Percentiles rank a stretch among this genome's conserved stretches.
Conservation (phyloP, 2,329 filamentous ascomycete genomes). For the Aspergillus spinulosporus region DNA sequence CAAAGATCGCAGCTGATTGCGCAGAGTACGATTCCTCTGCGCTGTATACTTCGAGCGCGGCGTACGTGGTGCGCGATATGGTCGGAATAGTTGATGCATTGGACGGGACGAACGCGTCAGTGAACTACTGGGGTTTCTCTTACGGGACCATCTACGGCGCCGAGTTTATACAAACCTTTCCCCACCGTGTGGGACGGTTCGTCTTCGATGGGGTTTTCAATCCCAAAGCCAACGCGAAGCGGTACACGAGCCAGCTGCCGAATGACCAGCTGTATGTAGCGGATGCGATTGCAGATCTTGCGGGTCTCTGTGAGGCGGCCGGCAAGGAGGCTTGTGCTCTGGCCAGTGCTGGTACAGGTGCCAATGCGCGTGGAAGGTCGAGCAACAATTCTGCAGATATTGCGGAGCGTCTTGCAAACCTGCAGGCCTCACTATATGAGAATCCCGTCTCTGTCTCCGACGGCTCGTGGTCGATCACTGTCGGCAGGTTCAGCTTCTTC, state of each 20-base stretch:
- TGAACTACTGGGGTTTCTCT: conserved; percentile 15
- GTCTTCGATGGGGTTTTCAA: conserved; percentile 9
- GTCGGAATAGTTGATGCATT: conserved; percentile 8
- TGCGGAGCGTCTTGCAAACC: background rate
- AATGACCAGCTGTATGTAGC: conserved; percentile 6
- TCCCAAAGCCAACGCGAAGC: background rate
- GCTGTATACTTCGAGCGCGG: conserved; percentile 9
- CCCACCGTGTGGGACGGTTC: background rate
- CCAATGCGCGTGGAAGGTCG: too few species aligned
- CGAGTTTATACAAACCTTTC: conserved; percentile 14
- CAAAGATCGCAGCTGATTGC: background rate
- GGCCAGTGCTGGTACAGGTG: too few species aligned
- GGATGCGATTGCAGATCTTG: background rate
- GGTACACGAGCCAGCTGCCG: conserved; percentile 8
- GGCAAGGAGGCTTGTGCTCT: background rate
- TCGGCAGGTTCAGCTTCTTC: conserved; percentile 1
- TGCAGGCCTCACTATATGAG: conserved; percentile 1
- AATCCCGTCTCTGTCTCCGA: background rate
- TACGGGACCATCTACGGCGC: conserved; percentile 10
- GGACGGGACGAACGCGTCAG: background rate
- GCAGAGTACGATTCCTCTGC: conserved; percentile 4
- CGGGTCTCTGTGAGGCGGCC: background rate
- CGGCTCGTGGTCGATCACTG: background rate
- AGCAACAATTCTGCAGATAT: background rate
- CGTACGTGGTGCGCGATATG: conserved; percentile 13